These are phyloP conservation scores for Alternaria brassicicola DNA, from an alignment of 2,329 filamentous ascomycete genomes.

Conservation along the genomic window DNA sequence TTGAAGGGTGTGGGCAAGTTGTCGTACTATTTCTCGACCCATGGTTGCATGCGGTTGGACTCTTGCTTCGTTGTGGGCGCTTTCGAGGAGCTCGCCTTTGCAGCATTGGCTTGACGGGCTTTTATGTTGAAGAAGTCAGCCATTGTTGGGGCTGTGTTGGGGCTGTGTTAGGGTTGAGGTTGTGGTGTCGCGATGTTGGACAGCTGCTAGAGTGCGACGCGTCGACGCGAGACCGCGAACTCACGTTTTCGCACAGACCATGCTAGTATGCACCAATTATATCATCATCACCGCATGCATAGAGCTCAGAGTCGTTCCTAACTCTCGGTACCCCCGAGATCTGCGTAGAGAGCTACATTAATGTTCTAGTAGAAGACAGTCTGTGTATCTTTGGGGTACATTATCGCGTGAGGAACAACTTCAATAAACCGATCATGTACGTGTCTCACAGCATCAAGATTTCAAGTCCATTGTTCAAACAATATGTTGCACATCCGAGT, in stretches of 20 bases:
- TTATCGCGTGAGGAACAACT: neutral
- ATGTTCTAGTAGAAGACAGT: too few relatives aligned
- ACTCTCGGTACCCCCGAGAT: too few relatives aligned
- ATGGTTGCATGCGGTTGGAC: constrained; percentile 76
- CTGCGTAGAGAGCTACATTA: too few relatives aligned
- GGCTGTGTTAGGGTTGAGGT: constrained; percentile 13
- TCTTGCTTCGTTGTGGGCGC: constrained; percentile 66
- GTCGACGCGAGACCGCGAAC: constrained; percentile 39
- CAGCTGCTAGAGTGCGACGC: constrained; percentile 39
- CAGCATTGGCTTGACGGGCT: constrained; percentile 75
- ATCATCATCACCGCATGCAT: constrained; percentile 7
- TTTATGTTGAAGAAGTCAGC: constrained; percentile 96
- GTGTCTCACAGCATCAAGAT: neutral
- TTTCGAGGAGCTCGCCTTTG: constrained; percentile 74
- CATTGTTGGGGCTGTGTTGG: constrained; percentile 59
- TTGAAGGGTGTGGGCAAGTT: neutral
- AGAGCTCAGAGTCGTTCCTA: too few relatives aligned
- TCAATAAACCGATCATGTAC: neutral
- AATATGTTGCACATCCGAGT: constrained; percentile 13
- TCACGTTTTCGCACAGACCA: constrained; percentile 39
- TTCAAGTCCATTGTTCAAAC: neutral
- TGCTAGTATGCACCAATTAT: constrained; percentile 18
- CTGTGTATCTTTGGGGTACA: neutral
- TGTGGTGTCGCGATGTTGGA: constrained; percentile 11
- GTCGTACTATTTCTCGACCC: constrained; percentile 96